Evolutionary conservation across 2,329 filamentous ascomycete genomes (phyloP), one percentile per base, ranked within the genome.

Genomic region (Calycina marina): DNA sequence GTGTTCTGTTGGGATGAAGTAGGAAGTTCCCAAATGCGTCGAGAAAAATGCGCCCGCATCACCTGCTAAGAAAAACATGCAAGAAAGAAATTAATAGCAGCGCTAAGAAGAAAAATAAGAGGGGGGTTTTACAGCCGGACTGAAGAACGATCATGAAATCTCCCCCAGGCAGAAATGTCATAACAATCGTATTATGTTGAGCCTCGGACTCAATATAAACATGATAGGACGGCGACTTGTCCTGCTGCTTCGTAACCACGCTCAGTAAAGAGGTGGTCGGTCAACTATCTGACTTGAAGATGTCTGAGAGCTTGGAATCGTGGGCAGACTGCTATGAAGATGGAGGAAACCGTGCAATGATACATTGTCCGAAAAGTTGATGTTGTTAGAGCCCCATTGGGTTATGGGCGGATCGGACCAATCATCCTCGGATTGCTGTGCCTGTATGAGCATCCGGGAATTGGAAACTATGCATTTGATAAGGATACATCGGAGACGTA

Each of bases 401-500:
- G 14, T 9, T 13, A 6, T 30, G n/a, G 18, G 27, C 6, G 18
- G 14, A n/a, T 12, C 8, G 13, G 29, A 10, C 11, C 18, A 29
- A 38, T 49, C 38, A 53, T 42, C 51, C 49, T 36, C 47, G 47
- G 32, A 55, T 55, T 38, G 52, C 52, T 49, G 51, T 54, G 26
- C 51, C 40, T 29, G 50, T 34, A 50, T 54, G 48, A 49, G 47
- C 39, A 26, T 54, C 52, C 46, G 45, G 45, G 40, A 53, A 53
- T 15, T 41, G 35, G 45, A 49, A 52, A 31, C 45, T 40, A 44
- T 49, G 47, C 33, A 45, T 40, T 37, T 48, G 46, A 34, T 51
- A 42, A 31, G 42, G 47, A 45, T 54, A 53, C 49, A 50, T 48
- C 46, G 51, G 40, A 43, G 50, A 53, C 45, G 63, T 62, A 56